phyloP scores from a whole-genome alignment of 2,329 filamentous ascomycete genomes.

The Fusarium marasasianum region DNA sequence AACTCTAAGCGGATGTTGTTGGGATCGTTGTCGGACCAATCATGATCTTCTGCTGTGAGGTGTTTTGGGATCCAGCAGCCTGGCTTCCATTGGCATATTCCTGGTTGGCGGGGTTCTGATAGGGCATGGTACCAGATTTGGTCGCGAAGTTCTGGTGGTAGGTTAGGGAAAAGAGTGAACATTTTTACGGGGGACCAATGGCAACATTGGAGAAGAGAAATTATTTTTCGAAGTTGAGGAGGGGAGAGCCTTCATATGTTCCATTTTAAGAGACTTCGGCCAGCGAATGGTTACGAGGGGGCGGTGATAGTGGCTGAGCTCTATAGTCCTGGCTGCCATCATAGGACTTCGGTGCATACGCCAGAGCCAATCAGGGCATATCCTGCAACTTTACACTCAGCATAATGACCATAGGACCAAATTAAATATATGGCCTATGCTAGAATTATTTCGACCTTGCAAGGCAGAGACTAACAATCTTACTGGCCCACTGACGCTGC shows the following conservation, averaged over 20 bases:
- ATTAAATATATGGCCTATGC: fast-evolving
- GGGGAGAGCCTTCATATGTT: background rate
- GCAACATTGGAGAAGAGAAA: fast-evolving
- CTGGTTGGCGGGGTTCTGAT: background rate
- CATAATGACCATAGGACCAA: background rate
- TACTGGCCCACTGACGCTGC: background rate
- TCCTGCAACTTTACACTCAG: background rate
- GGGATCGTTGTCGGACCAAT: background rate
- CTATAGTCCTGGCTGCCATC: background rate
- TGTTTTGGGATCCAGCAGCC: conserved; percentile 3
- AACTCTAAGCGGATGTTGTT: conserved; percentile 6
- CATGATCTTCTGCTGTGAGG: background rate
- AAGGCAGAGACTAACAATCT: background rate
- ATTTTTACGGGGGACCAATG: background rate
- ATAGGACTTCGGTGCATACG: background rate
- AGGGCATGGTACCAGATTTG: conserved; percentile 14
- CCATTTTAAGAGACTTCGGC: background rate
- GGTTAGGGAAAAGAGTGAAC: background rate
- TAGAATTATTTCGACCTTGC: no score
- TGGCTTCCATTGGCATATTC: background rate
- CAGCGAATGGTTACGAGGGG: background rate
- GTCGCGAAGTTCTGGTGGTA: conserved; percentile 16
- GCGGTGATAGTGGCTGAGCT: background rate
- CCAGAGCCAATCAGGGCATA: background rate
- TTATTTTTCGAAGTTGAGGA: no score